These are phyloP conservation scores for Zizania latifolia DNA, from an alignment of 176 grass and related monocot species.

Conservation along the genomic window DNA sequence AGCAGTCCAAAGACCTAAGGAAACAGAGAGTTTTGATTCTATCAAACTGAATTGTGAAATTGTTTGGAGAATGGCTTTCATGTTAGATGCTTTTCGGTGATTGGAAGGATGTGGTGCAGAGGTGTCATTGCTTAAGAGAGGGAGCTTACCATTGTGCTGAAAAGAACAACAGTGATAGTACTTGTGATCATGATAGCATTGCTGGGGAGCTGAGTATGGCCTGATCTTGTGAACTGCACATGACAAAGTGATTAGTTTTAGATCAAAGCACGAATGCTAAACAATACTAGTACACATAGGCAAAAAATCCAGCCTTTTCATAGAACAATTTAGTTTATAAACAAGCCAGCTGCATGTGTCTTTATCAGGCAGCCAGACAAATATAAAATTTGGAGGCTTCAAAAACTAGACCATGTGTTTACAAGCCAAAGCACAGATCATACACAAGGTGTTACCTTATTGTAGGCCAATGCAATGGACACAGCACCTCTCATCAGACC, in stretches of 20 bases:
- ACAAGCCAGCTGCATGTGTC: not conserved
- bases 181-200: constrained; percentile 96
- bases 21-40: not conserved
- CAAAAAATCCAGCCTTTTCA: not conserved
- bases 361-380: not conserved
- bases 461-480: constrained; percentile 92
- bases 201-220: constrained; percentile 71
- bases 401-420: not conserved
- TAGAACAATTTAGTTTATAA: not conserved
- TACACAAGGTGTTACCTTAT: constrained; percentile 52
- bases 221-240: constrained; percentile 79
- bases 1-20: constrained; percentile 81
- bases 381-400: not conserved
- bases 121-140: not conserved
- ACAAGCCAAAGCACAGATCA: not conserved
- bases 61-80: not conserved
- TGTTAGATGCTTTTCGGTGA: not conserved
- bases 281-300: not conserved
- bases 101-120: not conserved
- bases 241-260: not conserved
- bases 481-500: constrained; percentile 93
- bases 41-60: not conserved
- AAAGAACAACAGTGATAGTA: constrained; percentile 76
- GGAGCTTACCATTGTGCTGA: constrained; percentile 78
- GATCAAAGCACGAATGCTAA: not conserved